phyloP scores from a whole-genome alignment of 2,329 filamentous ascomycete genomes.

The Epichloe elymi region DNA sequence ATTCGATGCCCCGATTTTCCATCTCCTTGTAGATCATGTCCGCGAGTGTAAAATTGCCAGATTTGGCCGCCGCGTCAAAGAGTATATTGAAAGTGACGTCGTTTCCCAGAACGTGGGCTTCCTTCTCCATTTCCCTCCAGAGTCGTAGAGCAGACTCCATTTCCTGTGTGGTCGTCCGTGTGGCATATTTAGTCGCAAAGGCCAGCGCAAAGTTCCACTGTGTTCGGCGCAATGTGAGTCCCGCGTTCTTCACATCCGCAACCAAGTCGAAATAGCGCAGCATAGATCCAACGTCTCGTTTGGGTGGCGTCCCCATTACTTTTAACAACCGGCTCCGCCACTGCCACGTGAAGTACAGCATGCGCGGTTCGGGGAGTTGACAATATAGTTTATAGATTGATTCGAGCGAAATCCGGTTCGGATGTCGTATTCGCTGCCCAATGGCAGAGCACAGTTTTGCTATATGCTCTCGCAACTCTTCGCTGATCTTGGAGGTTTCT shows the following conservation, averaged over 20 bases:
- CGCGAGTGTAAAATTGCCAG: constrained; percentile 70
- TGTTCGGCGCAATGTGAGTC: constrained; percentile 49
- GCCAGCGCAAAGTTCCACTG: constrained; percentile 82
- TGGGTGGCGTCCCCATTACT: constrained; percentile 51
- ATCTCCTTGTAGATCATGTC: constrained; percentile 81
- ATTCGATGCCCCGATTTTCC: constrained; percentile 49
- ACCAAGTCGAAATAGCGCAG: constrained; percentile 72
- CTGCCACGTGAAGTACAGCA: constrained; percentile 33
- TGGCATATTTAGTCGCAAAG: constrained; percentile 61
- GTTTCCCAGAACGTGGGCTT: constrained; percentile 50
- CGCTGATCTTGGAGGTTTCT: constrained; percentile 23
- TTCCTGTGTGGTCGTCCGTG: constrained; percentile 45
- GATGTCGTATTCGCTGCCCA: constrained; percentile 27
- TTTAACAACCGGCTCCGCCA: constrained; percentile 53
- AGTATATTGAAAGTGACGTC: constrained; percentile 87
- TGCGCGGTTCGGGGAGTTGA: constrained; percentile 37
- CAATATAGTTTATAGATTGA: constrained; percentile 36
- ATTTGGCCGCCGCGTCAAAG: constrained; percentile 77
- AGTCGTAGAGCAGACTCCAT: constrained; percentile 51
- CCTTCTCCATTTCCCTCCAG: constrained; percentile 83
- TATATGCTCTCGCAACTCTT: constrained; percentile 23
- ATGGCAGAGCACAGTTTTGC: constrained; percentile 29
- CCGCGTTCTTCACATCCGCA: constrained; percentile 66
- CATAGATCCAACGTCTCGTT: constrained; percentile 49
- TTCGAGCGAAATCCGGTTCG: constrained; percentile 26